Percentiles rank a stretch among this genome's conserved stretches.
Conservation (phyloP, 2,329 filamentous ascomycete genomes). For the Penicillium sp. region DNA sequence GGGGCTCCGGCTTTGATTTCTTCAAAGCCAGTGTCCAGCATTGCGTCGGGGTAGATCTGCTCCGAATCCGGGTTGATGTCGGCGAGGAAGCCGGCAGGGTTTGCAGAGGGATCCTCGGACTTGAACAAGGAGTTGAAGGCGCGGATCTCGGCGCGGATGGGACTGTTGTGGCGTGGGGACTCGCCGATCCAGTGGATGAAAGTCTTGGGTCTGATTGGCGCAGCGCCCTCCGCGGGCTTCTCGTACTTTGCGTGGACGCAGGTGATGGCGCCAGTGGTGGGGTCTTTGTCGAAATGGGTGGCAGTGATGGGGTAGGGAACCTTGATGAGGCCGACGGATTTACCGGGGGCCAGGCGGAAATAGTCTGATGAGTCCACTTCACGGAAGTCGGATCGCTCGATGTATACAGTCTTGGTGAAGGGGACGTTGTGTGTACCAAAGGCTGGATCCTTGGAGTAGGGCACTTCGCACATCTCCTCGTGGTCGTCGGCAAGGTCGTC, state of each 20-base stretch:
- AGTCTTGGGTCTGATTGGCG: slow-evolving; percentile 61
- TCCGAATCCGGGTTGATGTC: slow-evolving; percentile 83
- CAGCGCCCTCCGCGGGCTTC: slow-evolving; percentile 59
- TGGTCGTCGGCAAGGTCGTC: slow-evolving; percentile 69
- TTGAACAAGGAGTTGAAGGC: slow-evolving; percentile 81
- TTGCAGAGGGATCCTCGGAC: slow-evolving; percentile 71
- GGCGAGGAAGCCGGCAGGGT: slow-evolving; percentile 72
- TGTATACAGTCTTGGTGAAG: slow-evolving; percentile 75
- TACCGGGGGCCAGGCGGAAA: slow-evolving; percentile 70
- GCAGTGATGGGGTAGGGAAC: slow-evolving; percentile 64
- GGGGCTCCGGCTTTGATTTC: slow-evolving; percentile 68
- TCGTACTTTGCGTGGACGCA: slow-evolving; percentile 63
- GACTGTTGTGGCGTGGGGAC: slow-evolving; percentile 55
- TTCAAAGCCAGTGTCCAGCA: slow-evolving; percentile 77
- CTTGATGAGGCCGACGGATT: slow-evolving; percentile 67
- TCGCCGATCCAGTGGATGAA: slow-evolving; percentile 84
- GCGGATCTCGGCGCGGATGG: slow-evolving; percentile 64
- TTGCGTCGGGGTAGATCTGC: slow-evolving; percentile 66
- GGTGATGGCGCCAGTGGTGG: slow-evolving; percentile 57
- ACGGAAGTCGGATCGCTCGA: slow-evolving; percentile 73
- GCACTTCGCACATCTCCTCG: slow-evolving; percentile 58
- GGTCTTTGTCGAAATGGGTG: slow-evolving; percentile 62
- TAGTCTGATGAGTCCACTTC: slow-evolving; percentile 67
- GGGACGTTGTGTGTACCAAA: slow-evolving; percentile 51
- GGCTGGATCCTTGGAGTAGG: slow-evolving; percentile 70